Percentiles rank a stretch among this genome's conserved stretches.
phyloP scores from a whole-genome alignment of 257 asterid species.

The Gentiana dahurica region DNA sequence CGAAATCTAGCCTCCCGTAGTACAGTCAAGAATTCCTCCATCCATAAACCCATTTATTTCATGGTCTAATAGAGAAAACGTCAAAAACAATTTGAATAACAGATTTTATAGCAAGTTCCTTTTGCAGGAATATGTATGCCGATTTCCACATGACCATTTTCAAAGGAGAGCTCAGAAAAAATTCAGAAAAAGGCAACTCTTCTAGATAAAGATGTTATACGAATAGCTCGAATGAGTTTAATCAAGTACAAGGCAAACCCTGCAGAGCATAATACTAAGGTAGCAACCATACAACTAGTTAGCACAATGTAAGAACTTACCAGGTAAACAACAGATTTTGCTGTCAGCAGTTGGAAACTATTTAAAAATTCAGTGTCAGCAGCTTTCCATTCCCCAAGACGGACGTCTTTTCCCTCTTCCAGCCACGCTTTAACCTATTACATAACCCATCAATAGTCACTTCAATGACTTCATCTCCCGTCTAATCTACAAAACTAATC shows the following conservation, averaged over 20 bases:
- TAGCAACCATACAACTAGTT: background rate
- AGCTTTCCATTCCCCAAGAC: conserved; percentile 95
- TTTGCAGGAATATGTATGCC: background rate
- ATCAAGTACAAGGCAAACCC: no score
- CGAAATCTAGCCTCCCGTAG: no score
- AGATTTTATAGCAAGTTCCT: no score
- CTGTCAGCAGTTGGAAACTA: conserved; percentile 92
- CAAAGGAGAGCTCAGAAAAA: background rate
- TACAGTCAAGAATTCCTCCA: no score
- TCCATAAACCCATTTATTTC: no score
- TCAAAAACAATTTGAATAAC: no score
- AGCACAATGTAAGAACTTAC: conserved; percentile 28
- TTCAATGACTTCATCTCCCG: no score
- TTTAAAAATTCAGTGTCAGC: conserved; percentile 88
- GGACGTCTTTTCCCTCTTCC: conserved; percentile 77
- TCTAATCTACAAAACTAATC: no score
- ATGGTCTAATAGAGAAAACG: no score
- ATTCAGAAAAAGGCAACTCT: no score
- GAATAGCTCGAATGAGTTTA: no score
- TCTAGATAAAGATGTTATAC: no score
- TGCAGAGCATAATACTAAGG: background rate
- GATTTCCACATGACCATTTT: background rate
- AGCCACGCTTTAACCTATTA: conserved; percentile 56
- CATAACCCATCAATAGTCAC: conserved; percentile 3
- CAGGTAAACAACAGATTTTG: conserved; percentile 97